phyloP scores from a whole-genome alignment of 805 yeast genomes.

The Metschnikowia chrysomelidarum region DNA sequence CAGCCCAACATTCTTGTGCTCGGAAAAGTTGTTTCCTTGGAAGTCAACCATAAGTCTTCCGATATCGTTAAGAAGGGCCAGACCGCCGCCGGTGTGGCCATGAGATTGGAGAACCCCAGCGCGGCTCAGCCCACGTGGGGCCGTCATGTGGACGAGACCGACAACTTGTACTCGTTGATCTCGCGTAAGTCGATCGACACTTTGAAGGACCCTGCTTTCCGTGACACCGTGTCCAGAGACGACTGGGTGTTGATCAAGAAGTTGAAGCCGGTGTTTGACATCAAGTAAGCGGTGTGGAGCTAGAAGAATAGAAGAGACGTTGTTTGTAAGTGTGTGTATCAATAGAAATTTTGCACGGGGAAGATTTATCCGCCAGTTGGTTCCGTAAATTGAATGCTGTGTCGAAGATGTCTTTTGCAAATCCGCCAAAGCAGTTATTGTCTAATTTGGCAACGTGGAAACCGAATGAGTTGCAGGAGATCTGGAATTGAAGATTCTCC shows the following conservation, averaged over 20 bases:
- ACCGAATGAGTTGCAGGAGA: no score
- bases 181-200: conserved; percentile 90
- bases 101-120: conserved; percentile 92
- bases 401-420: no score
- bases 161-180: conserved; percentile 84
- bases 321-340: no score
- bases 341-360: no score
- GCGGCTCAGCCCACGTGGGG: conserved; percentile 98
- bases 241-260: conserved; percentile 93
- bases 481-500: no score
- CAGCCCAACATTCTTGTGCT: conserved; percentile 66
- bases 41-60: conserved; percentile 88
- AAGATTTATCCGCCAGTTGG: no score
- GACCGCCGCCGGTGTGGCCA: conserved; percentile 97
- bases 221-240: conserved; percentile 89
- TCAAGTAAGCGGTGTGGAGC: conserved; percentile 48
- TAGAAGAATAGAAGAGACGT: no score
- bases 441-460: no score
- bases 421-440: no score
- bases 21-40: conserved; percentile 91
- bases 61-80: conserved; percentile 88
- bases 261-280: conserved; percentile 85
- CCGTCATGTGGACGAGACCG: conserved; percentile 95
- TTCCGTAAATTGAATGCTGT: no score
- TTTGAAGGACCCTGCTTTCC: conserved; percentile 97